Evolutionary conservation across 2,329 filamentous ascomycete genomes (phyloP), one percentile per base, ranked within the genome.

Genomic region (Colletotrichum gloeosporioides): DNA sequence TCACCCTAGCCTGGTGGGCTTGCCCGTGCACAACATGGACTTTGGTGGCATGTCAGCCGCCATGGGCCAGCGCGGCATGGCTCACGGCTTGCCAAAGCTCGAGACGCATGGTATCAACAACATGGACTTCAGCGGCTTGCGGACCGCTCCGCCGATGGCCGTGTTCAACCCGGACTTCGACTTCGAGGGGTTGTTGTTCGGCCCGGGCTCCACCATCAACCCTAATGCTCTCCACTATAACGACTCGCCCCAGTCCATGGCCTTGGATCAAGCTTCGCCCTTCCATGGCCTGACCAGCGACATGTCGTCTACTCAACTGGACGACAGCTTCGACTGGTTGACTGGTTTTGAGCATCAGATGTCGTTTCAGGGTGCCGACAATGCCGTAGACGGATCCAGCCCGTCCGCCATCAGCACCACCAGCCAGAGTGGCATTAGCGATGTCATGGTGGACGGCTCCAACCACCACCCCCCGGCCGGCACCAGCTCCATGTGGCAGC

Each of bases 341-440:
- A 93, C 93, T 75, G 94, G 94, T 27, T 95, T 98, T 83, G 95
- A 97, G 78, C 92, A 93, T 81, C 92, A 94, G 62, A 92, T 96
- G 89, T 91, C 91, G 9, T 93, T 95, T 83, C 90, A 89, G 80
- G 87, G 88, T 71, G 94, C 94, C 81, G 96, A 98, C 80, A 94
- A 93, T 79, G 95, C 95, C 32, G 91, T 98, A 70, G 96, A 98
- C 81, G 96, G 95, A 75, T 99, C 97, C 13, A 99, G 97, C 16
- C 97, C 97, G 18, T 99, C 97, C 10, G 96, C 96, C 63, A 96
- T 99, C 84, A 99, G 96, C 87, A 98, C 95, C 59, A 95, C 95
- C 75, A 99, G 96, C 85, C 96, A 98, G 82, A 96, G 95, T 83
- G 95, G 94, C 67, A 95, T 96, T 84, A 98, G 95, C 85, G 97